Evolutionary conservation across 1,139 yeast genomes (phyloP).

Genomic region (Scheffersomyces titani): DNA sequence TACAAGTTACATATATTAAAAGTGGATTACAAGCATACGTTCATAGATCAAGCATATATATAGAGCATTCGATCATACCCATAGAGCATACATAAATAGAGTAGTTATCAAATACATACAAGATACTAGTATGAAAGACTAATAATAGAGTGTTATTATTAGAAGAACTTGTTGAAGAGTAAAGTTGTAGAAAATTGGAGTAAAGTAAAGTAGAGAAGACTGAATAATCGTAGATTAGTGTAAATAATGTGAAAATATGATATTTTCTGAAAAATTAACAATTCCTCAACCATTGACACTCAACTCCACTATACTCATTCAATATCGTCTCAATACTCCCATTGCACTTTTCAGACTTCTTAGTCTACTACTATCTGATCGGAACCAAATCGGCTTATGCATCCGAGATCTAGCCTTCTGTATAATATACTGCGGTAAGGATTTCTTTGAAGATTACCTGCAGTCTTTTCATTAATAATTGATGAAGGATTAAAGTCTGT

Average conservation of each 20-base stretch:
- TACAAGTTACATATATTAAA: neutral
- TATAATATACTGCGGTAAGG: neutral
- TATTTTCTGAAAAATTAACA: neutral
- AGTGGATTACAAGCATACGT: neutral
- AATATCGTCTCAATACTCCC: neutral
- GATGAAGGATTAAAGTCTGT: neutral
- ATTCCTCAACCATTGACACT: neutral
- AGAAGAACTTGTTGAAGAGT: neutral
- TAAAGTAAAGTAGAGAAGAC: neutral
- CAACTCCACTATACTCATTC: neutral
- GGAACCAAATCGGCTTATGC: neutral
- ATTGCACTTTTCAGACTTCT: neutral
- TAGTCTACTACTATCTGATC: neutral
- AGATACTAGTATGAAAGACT: neutral
- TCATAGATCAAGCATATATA: neutral
- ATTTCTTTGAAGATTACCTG: neutral
- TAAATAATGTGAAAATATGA: neutral
- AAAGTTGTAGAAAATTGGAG: neutral
- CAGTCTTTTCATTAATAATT: neutral
- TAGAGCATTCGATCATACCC: neutral
- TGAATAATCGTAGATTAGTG: neutral
- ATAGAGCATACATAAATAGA: neutral
- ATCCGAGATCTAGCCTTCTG: neutral
- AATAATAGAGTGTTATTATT: neutral
- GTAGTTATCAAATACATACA: neutral